phyloP scores from a whole-genome alignment of 768 basidiomycete genomes.

The Xerocomellus amylosporus region DNA sequence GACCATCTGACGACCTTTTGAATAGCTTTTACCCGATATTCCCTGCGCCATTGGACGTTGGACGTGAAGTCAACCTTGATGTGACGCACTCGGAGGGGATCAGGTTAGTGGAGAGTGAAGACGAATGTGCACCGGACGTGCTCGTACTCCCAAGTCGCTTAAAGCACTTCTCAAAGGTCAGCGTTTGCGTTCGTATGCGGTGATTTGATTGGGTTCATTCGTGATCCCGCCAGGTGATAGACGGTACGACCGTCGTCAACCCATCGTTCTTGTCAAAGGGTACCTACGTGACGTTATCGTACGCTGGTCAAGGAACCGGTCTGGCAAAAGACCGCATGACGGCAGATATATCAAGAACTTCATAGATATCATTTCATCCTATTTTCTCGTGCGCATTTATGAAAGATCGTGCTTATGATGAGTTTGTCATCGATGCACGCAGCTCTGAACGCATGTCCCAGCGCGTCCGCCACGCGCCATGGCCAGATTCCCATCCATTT shows the following conservation, averaged over 20 bases:
- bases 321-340: conserved; percentile 29
- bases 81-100: conserved; percentile 69
- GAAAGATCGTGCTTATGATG: background rate
- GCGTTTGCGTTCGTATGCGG: conserved; percentile 9
- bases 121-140: conserved; percentile 70
- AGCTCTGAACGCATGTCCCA: conserved; percentile 19
- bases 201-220: background rate
- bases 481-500: conserved; percentile 39
- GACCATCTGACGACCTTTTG: background rate
- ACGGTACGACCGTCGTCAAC: conserved; percentile 78
- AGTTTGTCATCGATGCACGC: background rate
- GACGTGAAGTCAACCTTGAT: conserved; percentile 86
- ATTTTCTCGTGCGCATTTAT: background rate
- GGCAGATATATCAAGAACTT: conserved; percentile 24
- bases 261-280: conserved; percentile 74
- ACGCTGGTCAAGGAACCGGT: conserved; percentile 27
- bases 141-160: conserved; percentile 84
- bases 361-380: conserved; percentile 12
- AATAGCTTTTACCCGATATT: conserved; percentile 93
- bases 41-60: conserved; percentile 72
- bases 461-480: conserved; percentile 14
- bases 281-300: conserved; percentile 48
- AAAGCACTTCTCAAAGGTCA: conserved; percentile 87
- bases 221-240: conserved; percentile 55
- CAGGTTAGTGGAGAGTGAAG: conserved; percentile 29